These are phyloP conservation scores for Tulasnella calospora DNA, from an alignment of 768 basidiomycete genomes.

Conservation along the genomic window DNA sequence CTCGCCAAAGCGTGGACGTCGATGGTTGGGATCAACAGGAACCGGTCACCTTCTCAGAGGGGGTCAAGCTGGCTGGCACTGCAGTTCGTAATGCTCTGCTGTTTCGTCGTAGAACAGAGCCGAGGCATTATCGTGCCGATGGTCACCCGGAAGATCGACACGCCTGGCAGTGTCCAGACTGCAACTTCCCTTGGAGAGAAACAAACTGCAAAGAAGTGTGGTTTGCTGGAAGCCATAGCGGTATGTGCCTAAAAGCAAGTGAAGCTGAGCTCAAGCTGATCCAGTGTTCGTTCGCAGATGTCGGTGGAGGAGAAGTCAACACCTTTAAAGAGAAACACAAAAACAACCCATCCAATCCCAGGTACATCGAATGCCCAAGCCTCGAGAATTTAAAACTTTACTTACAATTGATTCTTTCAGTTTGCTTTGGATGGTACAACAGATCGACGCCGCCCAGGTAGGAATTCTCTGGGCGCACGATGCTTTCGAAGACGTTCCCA, in stretches of 20 bases:
- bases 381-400: neutral
- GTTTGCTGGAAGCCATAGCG: conserved; percentile 46
- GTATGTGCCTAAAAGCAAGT: neutral
- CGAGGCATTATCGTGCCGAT: neutral
- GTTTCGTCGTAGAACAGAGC: neutral
- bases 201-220: conserved; percentile 55
- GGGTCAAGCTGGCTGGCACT: neutral
- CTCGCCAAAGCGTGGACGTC: neutral
- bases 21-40: neutral
- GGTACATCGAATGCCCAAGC: neutral
- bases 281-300: neutral
- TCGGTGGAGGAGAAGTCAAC: neutral
- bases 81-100: neutral
- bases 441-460: neutral
- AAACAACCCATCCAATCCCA: neutral
- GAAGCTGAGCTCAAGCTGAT: neutral
- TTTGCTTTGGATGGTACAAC: neutral
- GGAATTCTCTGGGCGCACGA: neutral
- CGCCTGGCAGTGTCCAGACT: neutral
- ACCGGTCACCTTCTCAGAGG: neutral
- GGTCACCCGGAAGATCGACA: neutral
- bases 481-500: neutral
- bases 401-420: neutral
- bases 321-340: neutral
- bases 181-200: neutral